Base-by-base conservation (phyloP, 1,139 yeast species). In the Debaryomyces coudertii region DNA sequence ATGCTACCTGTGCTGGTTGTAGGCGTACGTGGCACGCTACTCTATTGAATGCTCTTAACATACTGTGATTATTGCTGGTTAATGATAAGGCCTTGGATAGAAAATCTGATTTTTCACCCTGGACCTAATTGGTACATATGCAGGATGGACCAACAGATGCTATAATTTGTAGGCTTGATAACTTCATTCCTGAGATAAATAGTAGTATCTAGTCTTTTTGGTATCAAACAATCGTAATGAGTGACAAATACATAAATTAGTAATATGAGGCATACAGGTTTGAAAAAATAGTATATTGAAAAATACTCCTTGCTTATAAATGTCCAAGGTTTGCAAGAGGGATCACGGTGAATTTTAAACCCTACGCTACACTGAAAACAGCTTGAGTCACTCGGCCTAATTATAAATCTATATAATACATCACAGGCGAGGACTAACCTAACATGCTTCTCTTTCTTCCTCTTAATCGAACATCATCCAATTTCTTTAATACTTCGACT, bases 381-480 rank as follows among this genome's bases (percentile, higher is more conserved):
- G 5, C 11, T n/a, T n/a, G 9, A 7, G 20, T 9, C 8, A 18
- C 33, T 29, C 33, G 7, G 5, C 14, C 7, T 7, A 14, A 29
- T 29, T 14, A 29, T 15, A 29, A 7, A 18, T 29, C 33, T 29
- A 29, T 25, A 25, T 14, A 11, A 29, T 15, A 29, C 16, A 14
- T 8, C 2, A 33, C 4, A 25, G 4, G 12, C 7, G 11, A 11
- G 25, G 7, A 12, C 25, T 43, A 87, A 9, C 98, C 98, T 43
- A 92, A 71, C 97, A 92, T 89, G 53, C 96, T 87, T 65, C 99
- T 79, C 77, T 93, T 93, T 55, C 99, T 77, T 1, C 99, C 99
- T 61, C 99, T 80, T 69, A 87, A 66, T 56, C 98, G 74, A 1
- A 93, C 99, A 43, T 87, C 95, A 46, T 85, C 89, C 46, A 93